Evolutionary conservation across 164 flowering plant species (phyloP), one percentile per base, ranked within the genome.

Genomic region (Magnolia kwangsiensis): DNA sequence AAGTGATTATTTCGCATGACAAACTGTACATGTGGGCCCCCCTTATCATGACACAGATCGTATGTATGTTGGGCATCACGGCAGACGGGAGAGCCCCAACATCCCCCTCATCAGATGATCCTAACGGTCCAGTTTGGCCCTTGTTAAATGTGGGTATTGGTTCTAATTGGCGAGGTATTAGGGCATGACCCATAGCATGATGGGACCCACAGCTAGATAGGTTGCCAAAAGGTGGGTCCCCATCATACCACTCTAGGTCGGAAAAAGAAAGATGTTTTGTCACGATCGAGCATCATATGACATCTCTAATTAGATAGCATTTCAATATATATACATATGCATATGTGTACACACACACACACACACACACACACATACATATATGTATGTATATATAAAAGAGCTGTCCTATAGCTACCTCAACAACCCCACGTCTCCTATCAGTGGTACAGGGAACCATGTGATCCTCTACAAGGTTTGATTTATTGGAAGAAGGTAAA

Each of bases 371-470:
- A 55, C 0, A 55, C 1, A 27, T 27, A 27, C 1, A 27, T 27
- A 27, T 5, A 64, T 55, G 10, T 3, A 13, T 2, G 9, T 1
- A 68, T 5, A 64, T 55, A 55, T 3, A 55, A 11, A 55, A 21
- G n/a, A 31, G 29, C 19, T 4, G 50, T 29, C 50, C 1, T 19
- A 51, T 37, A 6, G 50, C 72, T 66, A 96, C 99, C 99, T 96
- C 99, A 76, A 94, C 84, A 50, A 96, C 89, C 70, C 99, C 99
- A 80, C 98, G 97, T 77, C 99, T 90, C 81, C 89, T 87, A 73
- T 96, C 99, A 78, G 97, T 96, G 37, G 98, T 80, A 29, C 86
- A 83, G 67, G 89, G 90, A 69, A 96, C 84, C 76, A 90, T 67
- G 71, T 88, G 88, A 69, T 96, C 98, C 88, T 86, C 94, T n/a